These are phyloP conservation scores for maize (Zea mays) DNA, from an alignment of 176 grass and related monocot species.

Conservation along the genomic window Zm-B73-REFERENCE-NAM-5.0 NC_050100.1:147040501-147041000, in stretches of 20 bases:
- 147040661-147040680: neutral
- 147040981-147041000: neutral
- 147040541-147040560: constrained; percentile 67
- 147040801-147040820: no score
- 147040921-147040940: neutral
- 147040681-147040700: no score
- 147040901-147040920: neutral
- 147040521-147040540: constrained; percentile 91
- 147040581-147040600: neutral
- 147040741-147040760: no score
- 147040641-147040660: neutral
- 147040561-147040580: constrained; percentile 26
- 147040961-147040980: neutral
- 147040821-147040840: no score
- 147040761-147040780: no score
- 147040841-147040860: no score
- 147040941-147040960: neutral
- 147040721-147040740: no score
- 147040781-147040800: no score
- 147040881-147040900: neutral
- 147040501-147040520: constrained; percentile 68
- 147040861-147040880: neutral
- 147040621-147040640: neutral
- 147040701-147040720: no score
- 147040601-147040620: neutral